Conservation (phyloP, 768 basidiomycete species). For the Postia placenta region DNA sequence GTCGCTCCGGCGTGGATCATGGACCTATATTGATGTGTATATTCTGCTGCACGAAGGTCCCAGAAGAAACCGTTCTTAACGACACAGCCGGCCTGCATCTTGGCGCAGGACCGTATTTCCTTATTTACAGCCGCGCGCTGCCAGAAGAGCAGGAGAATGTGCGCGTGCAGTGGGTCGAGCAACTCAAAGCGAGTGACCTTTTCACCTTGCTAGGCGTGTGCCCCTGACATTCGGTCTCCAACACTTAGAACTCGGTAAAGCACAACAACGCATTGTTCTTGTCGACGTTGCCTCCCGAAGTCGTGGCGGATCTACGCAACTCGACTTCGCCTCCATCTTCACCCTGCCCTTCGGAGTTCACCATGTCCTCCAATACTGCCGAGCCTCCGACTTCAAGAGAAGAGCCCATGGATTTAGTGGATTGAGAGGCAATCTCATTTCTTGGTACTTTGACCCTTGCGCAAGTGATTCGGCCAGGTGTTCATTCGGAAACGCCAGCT, state of each 20-base stretch:
- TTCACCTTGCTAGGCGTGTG: neutral
- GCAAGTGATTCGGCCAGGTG: too few species aligned
- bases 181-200: slow-evolving; percentile 23
- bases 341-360: slow-evolving; percentile 14
- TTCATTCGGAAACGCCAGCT: too few species aligned
- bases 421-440: neutral
- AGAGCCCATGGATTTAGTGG: slow-evolving; percentile 18
- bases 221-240: neutral
- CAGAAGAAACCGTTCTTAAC: slow-evolving; percentile 62
- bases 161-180: slow-evolving; percentile 24
- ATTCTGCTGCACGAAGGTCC: too few species aligned
- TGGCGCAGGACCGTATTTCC: slow-evolving; percentile 69
- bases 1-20: slow-evolving; percentile 7
- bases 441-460: too few species aligned
- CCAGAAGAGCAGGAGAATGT: slow-evolving; percentile 19
- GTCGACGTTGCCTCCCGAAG: slow-evolving; percentile 24
- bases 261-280: slow-evolving; percentile 32
- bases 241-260: slow-evolving; percentile 28
- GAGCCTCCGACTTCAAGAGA: slow-evolving; percentile 16
- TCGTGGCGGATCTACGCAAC: slow-evolving; percentile 20
- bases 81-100: slow-evolving; percentile 71
- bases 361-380: slow-evolving; percentile 14
- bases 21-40: too few species aligned
- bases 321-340: slow-evolving; percentile 16
- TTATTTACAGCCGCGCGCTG: slow-evolving; percentile 53